Evolutionary conservation across 2,329 filamentous ascomycete genomes (phyloP), one percentile per base, ranked within the genome.

Genomic region (Beauveria rudraprayagi): DNA sequence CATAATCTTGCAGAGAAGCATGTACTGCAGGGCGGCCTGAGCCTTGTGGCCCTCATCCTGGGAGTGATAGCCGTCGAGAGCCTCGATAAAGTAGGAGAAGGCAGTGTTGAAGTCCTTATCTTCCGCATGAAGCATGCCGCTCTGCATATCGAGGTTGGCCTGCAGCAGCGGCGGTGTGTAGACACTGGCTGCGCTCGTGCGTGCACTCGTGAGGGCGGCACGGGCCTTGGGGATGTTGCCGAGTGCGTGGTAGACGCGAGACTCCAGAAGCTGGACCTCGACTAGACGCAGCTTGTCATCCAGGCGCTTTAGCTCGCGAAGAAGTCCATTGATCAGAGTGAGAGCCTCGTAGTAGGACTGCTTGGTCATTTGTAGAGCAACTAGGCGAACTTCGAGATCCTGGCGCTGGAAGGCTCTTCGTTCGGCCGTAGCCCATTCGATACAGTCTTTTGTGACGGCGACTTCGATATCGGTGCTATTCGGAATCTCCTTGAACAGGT

Each of bases 1-100:
- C 95, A 99, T 99, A 75, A 99, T 94, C 81, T 99, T 99, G 86
- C 94, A 97, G 41, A 99, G 87, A 60, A 99, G 85, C 94, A 99
- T 99, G 82, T 99, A 99, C 80, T 99, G 94, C 66, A 99, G 81
- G 11, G 94, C 92, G 14, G 93, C 91, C n/a, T 93, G 95, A n/a
- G 95, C 94, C 77, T 92, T 92, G 65, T 83, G 79, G 44, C 87
- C 80, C 72, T 96, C 92, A 67, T 99, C 94, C 74, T 96, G 92
- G 52, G 88, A 88, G 77, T 94, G 91, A 77, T 97, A 99, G 63
- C 94, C 94, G 73, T 99, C 94, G 65, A 99, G 86, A 2, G 95
- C 94, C 79, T 99, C 94, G 75, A 99, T 97, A 76, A 99, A 99
- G 82, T 99, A 99, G 55, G 92, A 97, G 77, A 90, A 99, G 55